Evolutionary conservation across 169 alveolate genomes (phyloP).

Genomic region (Perkinsus chesapeaki): DNA sequence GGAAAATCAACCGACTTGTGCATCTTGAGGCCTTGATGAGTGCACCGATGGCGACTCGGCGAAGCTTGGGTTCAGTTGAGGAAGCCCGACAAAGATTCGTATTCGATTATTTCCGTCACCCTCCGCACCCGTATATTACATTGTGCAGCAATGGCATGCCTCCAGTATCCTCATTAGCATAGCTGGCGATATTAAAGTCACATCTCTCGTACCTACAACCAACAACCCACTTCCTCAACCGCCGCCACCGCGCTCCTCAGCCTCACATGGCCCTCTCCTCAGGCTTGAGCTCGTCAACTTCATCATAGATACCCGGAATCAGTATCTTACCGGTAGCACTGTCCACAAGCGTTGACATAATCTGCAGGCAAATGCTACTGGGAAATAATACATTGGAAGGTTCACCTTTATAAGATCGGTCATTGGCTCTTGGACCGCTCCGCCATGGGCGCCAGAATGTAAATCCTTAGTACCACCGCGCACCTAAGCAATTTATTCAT

Average conservation of each 20-base stretch:
- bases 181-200: neutral
- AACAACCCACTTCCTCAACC: neutral
- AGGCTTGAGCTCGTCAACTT: neutral
- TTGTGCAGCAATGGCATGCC: neutral
- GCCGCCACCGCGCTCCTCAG: neutral
- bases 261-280: neutral
- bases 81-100: neutral
- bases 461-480: neutral
- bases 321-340: neutral
- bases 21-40: too few species aligned
- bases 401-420: neutral
- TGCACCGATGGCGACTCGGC: too few species aligned
- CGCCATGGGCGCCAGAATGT: neutral
- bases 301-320: neutral
- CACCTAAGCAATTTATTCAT: neutral
- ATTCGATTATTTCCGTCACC: neutral
- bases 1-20: too few species aligned
- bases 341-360: neutral
- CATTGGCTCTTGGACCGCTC: conserved; percentile 4
- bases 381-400: neutral
- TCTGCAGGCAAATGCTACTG: neutral
- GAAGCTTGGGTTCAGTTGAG: too few species aligned
- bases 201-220: neutral
- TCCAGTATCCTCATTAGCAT: neutral
- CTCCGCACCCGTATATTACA: neutral